Base-by-base conservation (phyloP, 192 early-diverging fungal genomes). In the Linderina pennispora region DNA sequence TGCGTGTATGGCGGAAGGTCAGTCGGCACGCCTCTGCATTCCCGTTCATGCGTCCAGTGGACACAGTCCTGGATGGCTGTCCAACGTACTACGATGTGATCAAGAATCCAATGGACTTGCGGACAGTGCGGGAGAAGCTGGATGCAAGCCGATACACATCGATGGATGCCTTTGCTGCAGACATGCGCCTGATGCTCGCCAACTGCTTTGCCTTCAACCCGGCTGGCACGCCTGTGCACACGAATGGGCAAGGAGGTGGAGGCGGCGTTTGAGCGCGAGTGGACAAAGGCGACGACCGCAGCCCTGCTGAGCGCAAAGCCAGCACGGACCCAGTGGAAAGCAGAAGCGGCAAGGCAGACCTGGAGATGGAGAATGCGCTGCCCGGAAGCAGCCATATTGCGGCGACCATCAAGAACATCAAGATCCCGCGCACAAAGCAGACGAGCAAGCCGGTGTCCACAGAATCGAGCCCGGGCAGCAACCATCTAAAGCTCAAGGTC, bases 141-240 rank as follows among this genome's bases (percentile, higher is more conserved):
- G 70, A 65, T 11, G 41, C 23, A 1, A 41, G 43, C 26, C 40
- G 57, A 32, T 86, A 86, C 46, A 2, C 53, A 0, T 41, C 23
- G 11, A 39, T 58, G 4, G 39, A 37, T 1, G 61, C 67, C 34
- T 57, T 78, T 40, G 80, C 72, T 22, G 50, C 43, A 2, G 82
- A 86, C 48, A 26, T 81, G 18, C 51, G 70, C n/a, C 53, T 80
- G 45, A 80, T 86, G 75, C 68, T 85, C 9, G 54, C 43, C 17
- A 86, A 86, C 46, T 86, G 84, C 42, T 81, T 58, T 35, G 48
- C 41, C 1, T 94, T 86, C 41, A 94, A 94, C 61, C 80, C 80
- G n/a, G 63, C 74, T 0, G 63, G 62, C 36, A 84, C 81, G 4
- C 76, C 69, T 24, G 88, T 91, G 0, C 66, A 82, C 40, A 65